phyloP scores from a whole-genome alignment of 148 eudicot genomes.

The Vaccinium corymbosum region DNA sequence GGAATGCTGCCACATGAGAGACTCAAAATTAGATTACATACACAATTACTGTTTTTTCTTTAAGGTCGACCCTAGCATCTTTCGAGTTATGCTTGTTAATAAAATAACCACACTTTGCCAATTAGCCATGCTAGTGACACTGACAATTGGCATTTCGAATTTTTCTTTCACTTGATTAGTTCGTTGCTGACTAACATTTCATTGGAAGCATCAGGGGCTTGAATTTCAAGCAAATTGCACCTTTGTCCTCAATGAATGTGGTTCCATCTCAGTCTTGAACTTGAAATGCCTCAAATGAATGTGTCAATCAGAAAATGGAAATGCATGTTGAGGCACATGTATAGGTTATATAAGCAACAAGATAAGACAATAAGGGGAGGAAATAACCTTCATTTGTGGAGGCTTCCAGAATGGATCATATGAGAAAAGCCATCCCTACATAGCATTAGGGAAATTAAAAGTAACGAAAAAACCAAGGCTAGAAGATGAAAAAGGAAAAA shows the following conservation, averaged over 20 bases:
- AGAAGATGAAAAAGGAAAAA: background rate
- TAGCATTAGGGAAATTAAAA: background rate
- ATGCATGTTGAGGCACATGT: background rate
- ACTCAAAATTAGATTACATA: background rate
- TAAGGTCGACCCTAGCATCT: background rate
- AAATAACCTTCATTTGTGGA: slow-evolving; percentile 51
- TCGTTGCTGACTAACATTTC: too few relatives aligned
- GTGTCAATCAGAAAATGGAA: background rate
- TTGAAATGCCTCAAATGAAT: background rate
- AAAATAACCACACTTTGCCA: background rate
- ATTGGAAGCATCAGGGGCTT: too few relatives aligned
- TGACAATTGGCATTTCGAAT: too few relatives aligned
- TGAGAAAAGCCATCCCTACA: slow-evolving; percentile 60
- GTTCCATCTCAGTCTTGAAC: background rate
- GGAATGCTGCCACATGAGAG: background rate
- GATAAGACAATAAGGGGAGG: background rate
- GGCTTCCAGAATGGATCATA: slow-evolving; percentile 62
- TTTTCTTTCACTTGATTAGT: too few relatives aligned
- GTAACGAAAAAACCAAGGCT: background rate
- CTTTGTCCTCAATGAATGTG: too few relatives aligned
- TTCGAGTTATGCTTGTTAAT: background rate
- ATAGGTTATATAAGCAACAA: background rate
- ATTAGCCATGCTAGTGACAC: background rate
- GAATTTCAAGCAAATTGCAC: too few relatives aligned
- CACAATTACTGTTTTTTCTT: background rate